Conservation (phyloP, 768 basidiomycete genomes). For the Cyclocybe cylindracea region DNA sequence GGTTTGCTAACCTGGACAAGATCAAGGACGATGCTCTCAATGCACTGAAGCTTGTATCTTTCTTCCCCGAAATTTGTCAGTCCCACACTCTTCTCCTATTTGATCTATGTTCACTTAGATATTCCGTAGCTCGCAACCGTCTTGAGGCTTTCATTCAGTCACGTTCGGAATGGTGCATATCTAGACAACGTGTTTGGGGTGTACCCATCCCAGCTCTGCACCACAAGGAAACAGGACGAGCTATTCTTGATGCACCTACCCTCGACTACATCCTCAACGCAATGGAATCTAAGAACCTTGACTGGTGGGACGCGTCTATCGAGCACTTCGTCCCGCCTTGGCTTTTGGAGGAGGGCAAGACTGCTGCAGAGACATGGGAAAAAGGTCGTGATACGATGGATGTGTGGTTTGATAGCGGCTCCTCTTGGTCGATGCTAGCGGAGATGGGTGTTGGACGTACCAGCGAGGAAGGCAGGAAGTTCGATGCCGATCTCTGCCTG, state of each 20-base stretch:
- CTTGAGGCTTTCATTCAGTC: conserved; percentile 83
- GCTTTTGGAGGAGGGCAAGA: conserved; percentile 45
- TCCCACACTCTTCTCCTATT: background rate
- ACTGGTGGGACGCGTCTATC: conserved; percentile 92
- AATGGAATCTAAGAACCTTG: conserved; percentile 71
- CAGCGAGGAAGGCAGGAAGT: conserved; percentile 23
- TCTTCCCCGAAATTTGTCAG: conserved; percentile 76
- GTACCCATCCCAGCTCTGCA: conserved; percentile 92
- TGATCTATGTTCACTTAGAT: background rate
- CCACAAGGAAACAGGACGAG: conserved; percentile 58
- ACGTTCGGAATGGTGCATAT: conserved; percentile 99
- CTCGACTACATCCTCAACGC: conserved; percentile 76
- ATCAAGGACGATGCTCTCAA: conserved; percentile 78
- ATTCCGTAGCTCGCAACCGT: conserved; percentile 72
- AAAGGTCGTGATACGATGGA: conserved; percentile 97
- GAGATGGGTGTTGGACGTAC: conserved; percentile 36
- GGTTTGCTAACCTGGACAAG: conserved; percentile 91
- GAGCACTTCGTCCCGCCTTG: conserved; percentile 77
- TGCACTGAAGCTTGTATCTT: conserved; percentile 69
- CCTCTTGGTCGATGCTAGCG: conserved; percentile 84
- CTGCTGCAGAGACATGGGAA: conserved; percentile 50
- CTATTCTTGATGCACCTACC: conserved; percentile 63
- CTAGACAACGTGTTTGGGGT: conserved; percentile 96
- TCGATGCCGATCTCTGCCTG: conserved; percentile 82
- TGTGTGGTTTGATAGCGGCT: conserved; percentile 98